Evolutionary conservation across 768 basidiomycete species (phyloP).

Genomic region (Candolleomyces aberdarensis): DNA sequence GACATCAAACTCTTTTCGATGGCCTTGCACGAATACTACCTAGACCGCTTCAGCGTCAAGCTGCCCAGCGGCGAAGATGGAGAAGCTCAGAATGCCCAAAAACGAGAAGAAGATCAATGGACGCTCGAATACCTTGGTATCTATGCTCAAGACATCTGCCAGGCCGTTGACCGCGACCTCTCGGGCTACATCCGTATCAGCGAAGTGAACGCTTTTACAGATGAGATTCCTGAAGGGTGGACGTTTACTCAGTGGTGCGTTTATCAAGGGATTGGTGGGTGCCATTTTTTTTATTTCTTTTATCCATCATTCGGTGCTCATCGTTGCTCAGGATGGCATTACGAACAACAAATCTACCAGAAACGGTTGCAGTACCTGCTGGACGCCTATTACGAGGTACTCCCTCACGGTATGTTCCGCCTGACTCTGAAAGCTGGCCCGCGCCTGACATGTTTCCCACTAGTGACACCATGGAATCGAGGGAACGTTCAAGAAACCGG

Average conservation of each 20-base stretch:
- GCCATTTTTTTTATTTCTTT: neutral
- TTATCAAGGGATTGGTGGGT: constrained; percentile 17
- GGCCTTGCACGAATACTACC: constrained; percentile 19
- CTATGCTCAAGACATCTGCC: constrained; percentile 11
- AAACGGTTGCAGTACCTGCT: constrained; percentile 15
- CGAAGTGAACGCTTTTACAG: constrained; percentile 18
- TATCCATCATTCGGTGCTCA: neutral
- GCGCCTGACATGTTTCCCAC: neutral
- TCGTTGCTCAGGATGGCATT: constrained; percentile 13
- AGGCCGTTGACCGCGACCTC: constrained; percentile 16
- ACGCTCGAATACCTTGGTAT: constrained; percentile 16
- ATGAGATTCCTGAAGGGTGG: constrained; percentile 17
- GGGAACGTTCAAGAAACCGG: neutral
- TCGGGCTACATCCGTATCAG: constrained; percentile 21
- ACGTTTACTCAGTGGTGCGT: constrained; percentile 21
- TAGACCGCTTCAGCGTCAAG: constrained; percentile 13
- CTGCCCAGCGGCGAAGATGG: neutral
- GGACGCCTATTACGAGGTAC: constrained; percentile 12
- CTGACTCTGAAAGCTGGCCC: neutral
- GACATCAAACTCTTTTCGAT: constrained; percentile 18
- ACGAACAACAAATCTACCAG: constrained; percentile 19
- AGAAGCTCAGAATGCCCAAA: neutral
- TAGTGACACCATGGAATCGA: neutral
- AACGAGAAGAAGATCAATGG: constrained; percentile 13
- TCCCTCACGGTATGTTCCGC: constrained; percentile 11